Evolutionary conservation across 495 filamentous ascomycete genomes (phyloP).

Genomic region (Penicillium crystallinum): DNA sequence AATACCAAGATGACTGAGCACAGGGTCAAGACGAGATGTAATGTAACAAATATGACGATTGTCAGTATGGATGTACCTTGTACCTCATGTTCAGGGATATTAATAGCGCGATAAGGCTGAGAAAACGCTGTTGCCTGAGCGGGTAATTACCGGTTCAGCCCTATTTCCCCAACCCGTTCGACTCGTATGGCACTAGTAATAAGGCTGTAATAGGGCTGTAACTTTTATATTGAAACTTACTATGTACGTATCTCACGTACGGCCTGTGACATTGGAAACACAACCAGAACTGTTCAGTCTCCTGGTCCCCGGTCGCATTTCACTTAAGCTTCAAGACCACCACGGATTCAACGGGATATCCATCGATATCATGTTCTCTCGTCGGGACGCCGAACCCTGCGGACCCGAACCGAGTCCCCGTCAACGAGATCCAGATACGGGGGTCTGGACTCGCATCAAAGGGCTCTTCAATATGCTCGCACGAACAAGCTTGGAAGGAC

Average conservation of each 20-base stretch:
- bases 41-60: slow-evolving; percentile 1
- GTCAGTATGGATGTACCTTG: too few species aligned
- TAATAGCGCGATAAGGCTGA: not conserved
- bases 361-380: not conserved
- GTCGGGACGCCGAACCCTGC: not conserved
- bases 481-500: not conserved
- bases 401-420: not conserved
- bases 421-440: not conserved
- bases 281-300: not conserved
- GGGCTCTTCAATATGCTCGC: not conserved
- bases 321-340: not conserved
- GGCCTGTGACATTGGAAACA: not conserved
- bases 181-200: slow-evolving; percentile 12
- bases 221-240: slow-evolving; percentile 3
- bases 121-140: not conserved
- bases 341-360: not conserved
- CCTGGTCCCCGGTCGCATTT: not conserved
- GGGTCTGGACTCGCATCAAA: not conserved
- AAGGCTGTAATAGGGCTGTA: slow-evolving; percentile 11
- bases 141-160: slow-evolving; percentile 10
- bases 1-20: not conserved
- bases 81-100: too few species aligned
- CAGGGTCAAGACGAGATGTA: too few species aligned
- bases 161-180: slow-evolving; percentile 1
- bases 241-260: not conserved